phyloP scores from a whole-genome alignment of 257 asterid genomes.

The Catharanthus roseus region DNA sequence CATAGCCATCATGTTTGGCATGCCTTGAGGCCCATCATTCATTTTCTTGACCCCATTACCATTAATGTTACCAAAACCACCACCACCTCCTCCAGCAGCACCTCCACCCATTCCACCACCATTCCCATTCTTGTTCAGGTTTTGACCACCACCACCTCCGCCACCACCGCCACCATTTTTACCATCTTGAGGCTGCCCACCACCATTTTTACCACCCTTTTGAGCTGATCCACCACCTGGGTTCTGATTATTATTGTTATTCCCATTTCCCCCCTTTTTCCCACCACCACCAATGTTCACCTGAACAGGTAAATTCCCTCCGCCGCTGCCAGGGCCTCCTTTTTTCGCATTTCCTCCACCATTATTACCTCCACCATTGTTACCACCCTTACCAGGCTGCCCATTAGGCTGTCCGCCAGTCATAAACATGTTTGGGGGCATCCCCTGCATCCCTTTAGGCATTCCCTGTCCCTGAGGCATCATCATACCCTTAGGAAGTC shows the following conservation, averaged over 20 bases:
- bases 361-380: constrained; percentile 34
- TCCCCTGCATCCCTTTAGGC: constrained; percentile 11
- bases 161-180: constrained; percentile 18
- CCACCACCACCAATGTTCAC: constrained; percentile 48
- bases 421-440: constrained; percentile 28
- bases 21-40: constrained; percentile 74
- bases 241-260: constrained; percentile 34
- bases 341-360: constrained; percentile 23
- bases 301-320: constrained; percentile 39
- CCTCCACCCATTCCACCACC: constrained; percentile 25
- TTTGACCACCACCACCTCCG: constrained; percentile 25
- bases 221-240: constrained; percentile 51
- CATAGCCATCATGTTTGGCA: constrained; percentile 85
- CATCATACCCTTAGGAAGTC: constrained; percentile 39
- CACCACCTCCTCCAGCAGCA: constrained; percentile 35
- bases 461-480: constrained; percentile 13
- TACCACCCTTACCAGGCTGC: constrained; percentile 31
- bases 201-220: constrained; percentile 52
- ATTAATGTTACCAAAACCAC: constrained; percentile 27
- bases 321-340: constrained; percentile 23
- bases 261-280: constrained; percentile 40
- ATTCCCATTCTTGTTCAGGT: constrained; percentile 27
- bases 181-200: constrained; percentile 44
- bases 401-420: constrained; percentile 40
- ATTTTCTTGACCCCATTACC: constrained; percentile 52